Base-by-base conservation (phyloP, 345 rosid genomes). In the Eucalyptus shirleyi region DNA sequence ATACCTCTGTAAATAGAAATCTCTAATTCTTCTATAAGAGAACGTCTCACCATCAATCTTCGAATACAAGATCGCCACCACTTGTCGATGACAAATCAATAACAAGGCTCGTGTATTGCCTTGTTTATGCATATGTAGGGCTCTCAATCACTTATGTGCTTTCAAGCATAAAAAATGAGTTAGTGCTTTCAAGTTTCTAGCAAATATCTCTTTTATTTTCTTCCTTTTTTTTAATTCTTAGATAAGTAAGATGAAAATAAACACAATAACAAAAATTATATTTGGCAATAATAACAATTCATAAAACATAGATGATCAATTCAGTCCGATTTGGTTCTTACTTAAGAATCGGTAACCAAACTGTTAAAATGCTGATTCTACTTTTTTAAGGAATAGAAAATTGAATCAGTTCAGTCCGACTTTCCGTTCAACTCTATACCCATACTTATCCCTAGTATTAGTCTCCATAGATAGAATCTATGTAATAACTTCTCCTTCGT, bases 1-100 rank as follows among this genome's bases (percentile, higher is more conserved):
- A 16, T 50, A 50, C 0, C 8, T 50, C 1, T 2, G 1, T 50
- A 50, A 50, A 16, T 1, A 50, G 0, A 50, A 50, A 50, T 50
- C 8, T 50, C 8, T 50, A 50, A 50, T 50, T 50, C 19, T 50
- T 0, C 19, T 50, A 50, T 0, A 50, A 0, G 19, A 50, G 3
- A 6, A 16, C 0, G 53, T 50, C 19, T 50, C 3, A 0, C 53
- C 19, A 50, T 50, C 19, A 0, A 50, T 50, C 8, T 0, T 6
- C 1, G 3, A 16, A 16, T 50, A 50, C 2, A 50, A 50, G 1
- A 16, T 50, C 8, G 16, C 19, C 8, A 6, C 0, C 53, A 50
- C 7, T 50, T 50, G 7, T 50, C 1, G 1, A 50, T 50, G 3
- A 6, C 7, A 50, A 50, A 50, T 50, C 19, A 50, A 50, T 0